Evolutionary conservation across 1,284 basidiomycete species (phyloP), one percentile per base, ranked within the genome.

Genomic region (Polyporus tsugae): DNA sequence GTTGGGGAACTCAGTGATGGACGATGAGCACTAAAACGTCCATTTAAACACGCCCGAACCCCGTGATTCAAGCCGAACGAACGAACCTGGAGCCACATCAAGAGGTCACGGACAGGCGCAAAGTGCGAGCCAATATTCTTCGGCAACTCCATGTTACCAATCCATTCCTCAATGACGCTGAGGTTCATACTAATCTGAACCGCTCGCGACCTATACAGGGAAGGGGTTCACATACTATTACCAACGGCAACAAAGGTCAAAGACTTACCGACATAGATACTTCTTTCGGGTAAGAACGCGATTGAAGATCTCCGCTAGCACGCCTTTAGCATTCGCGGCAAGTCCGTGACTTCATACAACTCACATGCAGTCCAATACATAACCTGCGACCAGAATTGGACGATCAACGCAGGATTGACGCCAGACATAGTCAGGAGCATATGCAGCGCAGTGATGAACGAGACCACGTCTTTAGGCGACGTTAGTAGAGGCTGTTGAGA

Each of bases 321-420:
- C 60, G 33, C 2, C 5, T 13, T 60, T 49, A 60, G 64, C 38
- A 66, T 59, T 38, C 67, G 84, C 78, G 76, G 77, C 78, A 70
- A 75, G 78, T 62, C 77, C 10, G 39, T 58, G 42, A 58, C 11
- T 15, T 49, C n/a, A 19, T 44, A 61, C 55, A 75, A 57, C 90
- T 79, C 79, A 93, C 93, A 93, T 35, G 91, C 88, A 60, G 91
- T 91, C 95, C 95, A 97, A 77, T 95, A 97, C 82, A 97, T 91
- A 22, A 98, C 90, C 81, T 99, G 97, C 0, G 96, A 97, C 88
- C 97, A 97, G 57, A 96, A 86, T 78, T 99, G 97, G 17, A 94
- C 91, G 68, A 93, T 92, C 58, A 98, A 85, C 1, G 89, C 92
- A 11, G 97, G 97, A 77, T 99, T 98, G 73, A 99, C 89, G 70